Evolutionary conservation across 148 eudicot species (phyloP).

Genomic region (Suaeda aralocaspica): DNA sequence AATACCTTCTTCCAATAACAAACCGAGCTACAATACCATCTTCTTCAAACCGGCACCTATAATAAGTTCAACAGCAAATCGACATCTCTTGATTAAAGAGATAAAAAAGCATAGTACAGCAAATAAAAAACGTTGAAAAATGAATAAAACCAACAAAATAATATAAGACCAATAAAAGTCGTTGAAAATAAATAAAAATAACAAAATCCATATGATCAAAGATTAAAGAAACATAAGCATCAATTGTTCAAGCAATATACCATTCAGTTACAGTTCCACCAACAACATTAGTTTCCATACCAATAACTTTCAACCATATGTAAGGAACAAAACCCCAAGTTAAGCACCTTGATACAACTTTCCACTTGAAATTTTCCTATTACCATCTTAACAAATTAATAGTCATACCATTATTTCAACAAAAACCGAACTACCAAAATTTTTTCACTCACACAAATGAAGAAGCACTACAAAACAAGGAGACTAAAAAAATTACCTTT

Average conservation of each 20-base stretch:
- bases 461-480: background rate
- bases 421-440: background rate
- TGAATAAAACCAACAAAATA: background rate
- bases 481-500: slow-evolving; percentile 44
- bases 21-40: slow-evolving; percentile 66
- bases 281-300: background rate
- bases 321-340: no score
- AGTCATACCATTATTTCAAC: no score
- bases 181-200: no score
- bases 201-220: no score
- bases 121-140: slow-evolving; percentile 3
- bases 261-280: background rate
- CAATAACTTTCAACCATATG: no score
- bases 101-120: background rate
- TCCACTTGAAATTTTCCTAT: background rate
- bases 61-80: background rate
- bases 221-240: no score
- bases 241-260: background rate
- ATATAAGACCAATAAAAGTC: no score
- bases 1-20: slow-evolving; percentile 78
- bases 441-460: background rate
- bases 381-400: background rate
- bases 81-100: background rate
- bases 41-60: slow-evolving; percentile 56
- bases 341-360: background rate